Conservation (phyloP, 225 moss, liverwort and hornwort genomes). For the Polytrichum commune region DNA sequence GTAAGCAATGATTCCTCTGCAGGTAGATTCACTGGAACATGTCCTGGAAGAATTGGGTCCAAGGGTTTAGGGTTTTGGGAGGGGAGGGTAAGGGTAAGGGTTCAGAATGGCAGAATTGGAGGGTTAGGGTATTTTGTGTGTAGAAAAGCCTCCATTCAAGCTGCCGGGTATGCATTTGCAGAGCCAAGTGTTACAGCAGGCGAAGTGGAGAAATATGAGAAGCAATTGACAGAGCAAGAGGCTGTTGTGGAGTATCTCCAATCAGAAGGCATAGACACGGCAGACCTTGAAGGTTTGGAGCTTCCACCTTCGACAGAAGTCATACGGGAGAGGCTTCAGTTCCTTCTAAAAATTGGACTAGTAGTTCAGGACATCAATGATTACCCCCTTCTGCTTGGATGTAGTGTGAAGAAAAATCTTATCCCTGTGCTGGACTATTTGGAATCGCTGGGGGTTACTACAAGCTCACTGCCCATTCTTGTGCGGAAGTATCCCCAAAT, state of each 20-base stretch:
- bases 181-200: constrained; percentile 45
- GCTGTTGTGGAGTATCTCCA: constrained; percentile 62
- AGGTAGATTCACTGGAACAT: no score
- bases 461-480: constrained; percentile 61
- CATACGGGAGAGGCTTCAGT: constrained; percentile 66
- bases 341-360: constrained; percentile 69
- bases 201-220: constrained; percentile 58
- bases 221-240: constrained; percentile 65
- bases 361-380: constrained; percentile 61
- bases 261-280: constrained; percentile 41
- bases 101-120: not conserved
- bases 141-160: constrained; percentile 10
- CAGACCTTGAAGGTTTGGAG: constrained; percentile 50
- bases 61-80: constrained; percentile 34
- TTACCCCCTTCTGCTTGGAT: constrained; percentile 81
- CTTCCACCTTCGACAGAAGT: constrained; percentile 66
- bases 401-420: constrained; percentile 88
- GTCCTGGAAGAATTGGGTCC: not conserved
- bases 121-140: constrained; percentile 1
- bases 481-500: constrained; percentile 78
- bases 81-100: constrained; percentile 2
- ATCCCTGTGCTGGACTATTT: constrained; percentile 85
- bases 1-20: no score
- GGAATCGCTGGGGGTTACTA: constrained; percentile 70
- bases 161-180: constrained; percentile 39